phyloP scores from a whole-genome alignment of 2,329 filamentous ascomycete species.

The Monilinia vaccinii-corymbosi region DNA sequence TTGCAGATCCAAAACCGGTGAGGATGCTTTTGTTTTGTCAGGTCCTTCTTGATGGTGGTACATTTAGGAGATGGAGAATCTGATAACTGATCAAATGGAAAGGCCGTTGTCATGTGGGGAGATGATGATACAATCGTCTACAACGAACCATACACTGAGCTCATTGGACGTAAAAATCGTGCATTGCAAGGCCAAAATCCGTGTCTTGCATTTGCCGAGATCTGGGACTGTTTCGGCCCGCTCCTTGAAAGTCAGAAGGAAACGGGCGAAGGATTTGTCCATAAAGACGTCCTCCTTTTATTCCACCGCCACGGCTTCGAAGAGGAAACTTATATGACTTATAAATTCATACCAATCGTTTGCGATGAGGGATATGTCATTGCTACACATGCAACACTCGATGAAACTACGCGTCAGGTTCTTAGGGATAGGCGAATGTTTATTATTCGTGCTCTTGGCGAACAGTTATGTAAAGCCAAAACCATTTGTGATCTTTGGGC shows the following conservation, averaged over 20 bases:
- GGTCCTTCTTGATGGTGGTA: background rate
- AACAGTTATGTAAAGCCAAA: conserved; percentile 59
- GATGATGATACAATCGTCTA: conserved; percentile 55
- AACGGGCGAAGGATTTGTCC: conserved; percentile 69
- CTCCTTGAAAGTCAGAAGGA: conserved; percentile 53
- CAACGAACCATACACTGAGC: conserved; percentile 58
- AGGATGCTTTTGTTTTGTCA: background rate
- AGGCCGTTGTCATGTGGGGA: conserved; percentile 68
- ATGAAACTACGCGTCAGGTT: conserved; percentile 69
- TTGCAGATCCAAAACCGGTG: conserved; percentile 60
- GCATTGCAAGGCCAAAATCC: conserved; percentile 45
- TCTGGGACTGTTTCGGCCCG: conserved; percentile 62
- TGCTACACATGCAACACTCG: conserved; percentile 61
- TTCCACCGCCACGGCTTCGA: background rate
- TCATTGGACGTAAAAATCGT: conserved; percentile 71
- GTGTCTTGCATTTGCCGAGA: conserved; percentile 55
- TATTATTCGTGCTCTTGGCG: conserved; percentile 65
- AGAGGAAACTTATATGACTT: conserved; percentile 76
- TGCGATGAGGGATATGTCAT: conserved; percentile 63
- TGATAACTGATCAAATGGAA: background rate
- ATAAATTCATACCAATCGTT: conserved; percentile 72
- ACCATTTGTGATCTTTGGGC: conserved; percentile 66
- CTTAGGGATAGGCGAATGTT: conserved; percentile 70
- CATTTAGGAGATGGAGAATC: background rate
- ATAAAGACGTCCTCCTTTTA: conserved; percentile 58